Base-by-base conservation (phyloP, 495 filamentous ascomycete genomes). In the Aspergillus steynii region DNA sequence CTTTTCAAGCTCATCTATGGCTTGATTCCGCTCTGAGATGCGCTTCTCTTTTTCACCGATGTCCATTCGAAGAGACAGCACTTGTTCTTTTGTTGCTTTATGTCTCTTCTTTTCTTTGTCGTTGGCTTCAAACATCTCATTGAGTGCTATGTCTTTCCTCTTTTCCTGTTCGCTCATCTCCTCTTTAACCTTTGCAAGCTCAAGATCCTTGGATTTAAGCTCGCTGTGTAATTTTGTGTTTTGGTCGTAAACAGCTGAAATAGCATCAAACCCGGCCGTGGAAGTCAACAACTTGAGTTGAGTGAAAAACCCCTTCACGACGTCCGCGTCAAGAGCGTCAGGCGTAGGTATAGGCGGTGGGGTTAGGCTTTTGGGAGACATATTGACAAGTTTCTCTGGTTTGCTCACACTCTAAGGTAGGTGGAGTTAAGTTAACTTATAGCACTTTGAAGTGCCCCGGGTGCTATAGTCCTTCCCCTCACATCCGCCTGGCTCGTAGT, bases 41-140 rank as follows among this genome's bases (percentile, higher is more conserved):
- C 8, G 42, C 45, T 48, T 50, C 8, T 65, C 56, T 37, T 61
- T 64, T 0, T 61, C 47, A 34, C 20, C n/a, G n/a, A 61, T 54
- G n/a, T 26, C 50, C 14, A 52, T 51, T 47, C 59, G 25, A 37
- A 65, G 45, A 20, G 50, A 48, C 10, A 50, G 20, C 3, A 65
- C 51, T 4, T 46, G 27, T 29, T 62, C 46, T 34, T 50, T 26
- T 15, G 61, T 51, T n/a, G 53, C 49, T 2, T 53, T 59, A 31
- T 61, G 47, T 29, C 37, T 55, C 10, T 20, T 31, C 54, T 53
- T 64, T 59, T 64, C 65, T 55, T 45, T 64, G 42, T 64, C 42
- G 14, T 49, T 59, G 46, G 25, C 14, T n/a, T 59, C 47, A 26
- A 52, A 4, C 29, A 59, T 29, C n/a, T 52, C 56, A 10, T 45